These are phyloP conservation scores for Pseudophaeomoniella oleicola DNA, from an alignment of 2,329 filamentous ascomycete species.

Conservation along the genomic window DNA sequence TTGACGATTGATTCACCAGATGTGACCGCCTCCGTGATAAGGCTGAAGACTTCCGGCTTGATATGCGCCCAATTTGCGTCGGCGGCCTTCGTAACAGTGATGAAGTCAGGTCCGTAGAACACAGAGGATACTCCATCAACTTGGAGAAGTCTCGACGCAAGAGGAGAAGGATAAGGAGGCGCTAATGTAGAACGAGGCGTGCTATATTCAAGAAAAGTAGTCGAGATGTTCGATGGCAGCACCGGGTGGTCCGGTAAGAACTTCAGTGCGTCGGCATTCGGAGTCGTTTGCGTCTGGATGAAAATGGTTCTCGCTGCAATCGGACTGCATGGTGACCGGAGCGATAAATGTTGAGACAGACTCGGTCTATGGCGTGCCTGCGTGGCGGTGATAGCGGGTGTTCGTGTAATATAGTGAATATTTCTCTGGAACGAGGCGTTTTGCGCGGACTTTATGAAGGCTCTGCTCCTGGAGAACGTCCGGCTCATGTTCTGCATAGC, in stretches of 20 bases:
- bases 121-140: slow-evolving; percentile 90
- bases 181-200: slow-evolving; percentile 76
- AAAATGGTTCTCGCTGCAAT: slow-evolving; percentile 67
- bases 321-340: neutral
- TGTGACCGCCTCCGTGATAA: slow-evolving; percentile 87
- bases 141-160: slow-evolving; percentile 80
- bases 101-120: slow-evolving; percentile 91
- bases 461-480: neutral
- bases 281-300: slow-evolving; percentile 91
- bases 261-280: slow-evolving; percentile 88
- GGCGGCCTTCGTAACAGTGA: slow-evolving; percentile 83
- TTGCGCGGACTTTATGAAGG: neutral
- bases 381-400: slow-evolving; percentile 33
- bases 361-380: slow-evolving; percentile 30
- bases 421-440: slow-evolving; percentile 13
- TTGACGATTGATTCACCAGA: slow-evolving; percentile 71
- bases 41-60: slow-evolving; percentile 84
- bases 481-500: neutral
- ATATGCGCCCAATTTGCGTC: slow-evolving; percentile 89
- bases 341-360: slow-evolving; percentile 18
- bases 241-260: slow-evolving; percentile 85
- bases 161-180: slow-evolving; percentile 76
- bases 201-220: slow-evolving; percentile 82
- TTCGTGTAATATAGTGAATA: slow-evolving; percentile 27
- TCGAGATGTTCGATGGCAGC: slow-evolving; percentile 57